A percentile compares a stretch with the other conserved stretches of the same genome.
Conservation (phyloP, 75 land plant genomes). For the Isoetes taiwanensis region DNA sequence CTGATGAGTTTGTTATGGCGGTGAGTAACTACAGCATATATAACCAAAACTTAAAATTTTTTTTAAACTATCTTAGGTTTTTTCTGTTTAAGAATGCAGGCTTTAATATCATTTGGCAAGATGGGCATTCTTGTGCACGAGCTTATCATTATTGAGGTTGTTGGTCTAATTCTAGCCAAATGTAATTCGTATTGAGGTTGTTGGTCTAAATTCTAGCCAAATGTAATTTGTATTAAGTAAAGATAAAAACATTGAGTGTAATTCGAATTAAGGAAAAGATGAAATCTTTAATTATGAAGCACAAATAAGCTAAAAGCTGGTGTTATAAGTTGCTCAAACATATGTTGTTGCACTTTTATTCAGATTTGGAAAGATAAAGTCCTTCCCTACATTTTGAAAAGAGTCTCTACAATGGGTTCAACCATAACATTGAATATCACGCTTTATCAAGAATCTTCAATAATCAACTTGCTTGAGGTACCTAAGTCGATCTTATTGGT, state of each 20-base stretch:
- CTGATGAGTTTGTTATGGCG: constrained; percentile 29
- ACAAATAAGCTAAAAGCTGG: not conserved
- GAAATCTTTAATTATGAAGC: too few species aligned
- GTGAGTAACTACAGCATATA: constrained; percentile 5
- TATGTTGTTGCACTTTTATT: not conserved
- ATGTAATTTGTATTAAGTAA: not conserved
- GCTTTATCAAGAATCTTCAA: constrained; percentile 22
- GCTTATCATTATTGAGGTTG: constrained; percentile 28
- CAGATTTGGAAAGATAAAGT: constrained; percentile 30
- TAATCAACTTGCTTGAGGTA: constrained; percentile 32
- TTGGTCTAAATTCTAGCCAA: not conserved
- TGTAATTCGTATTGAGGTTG: not conserved
- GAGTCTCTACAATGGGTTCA: constrained; percentile 10
- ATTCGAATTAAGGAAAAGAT: not conserved
- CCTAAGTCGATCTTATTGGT: not conserved
- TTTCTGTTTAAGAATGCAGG: constrained; percentile 7
- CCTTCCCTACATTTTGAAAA: constrained; percentile 12
- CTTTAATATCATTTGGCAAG: constrained; percentile 23
- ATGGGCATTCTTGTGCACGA: constrained; percentile 27
- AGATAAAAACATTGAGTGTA: not conserved
- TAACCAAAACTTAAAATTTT: too few species aligned
- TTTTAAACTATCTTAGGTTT: too few species aligned
- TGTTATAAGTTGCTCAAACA: too few species aligned
- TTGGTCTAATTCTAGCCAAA: not conserved
- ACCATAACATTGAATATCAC: constrained; percentile 17